A percentile compares a stretch with the other conserved stretches of the same genome.
Conservation (phyloP, 1,284 basidiomycete species). For the Gymnopus androsaceus region DNA sequence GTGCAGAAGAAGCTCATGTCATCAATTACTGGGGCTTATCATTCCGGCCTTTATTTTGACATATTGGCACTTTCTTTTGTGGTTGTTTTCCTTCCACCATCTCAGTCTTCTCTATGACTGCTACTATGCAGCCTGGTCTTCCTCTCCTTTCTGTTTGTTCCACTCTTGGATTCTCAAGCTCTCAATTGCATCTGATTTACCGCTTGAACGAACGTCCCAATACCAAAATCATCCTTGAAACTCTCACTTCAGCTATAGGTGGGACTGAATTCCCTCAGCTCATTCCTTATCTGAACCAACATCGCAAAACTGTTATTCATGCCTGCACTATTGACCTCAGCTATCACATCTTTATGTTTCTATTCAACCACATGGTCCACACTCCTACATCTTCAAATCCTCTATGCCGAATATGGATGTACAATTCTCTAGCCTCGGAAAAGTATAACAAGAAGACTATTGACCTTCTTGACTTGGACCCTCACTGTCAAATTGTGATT, state of each 20-base stretch:
- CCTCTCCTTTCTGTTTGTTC: slow-evolving; percentile 4
- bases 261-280: slow-evolving; percentile 11
- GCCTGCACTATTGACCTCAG: no score
- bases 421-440: not conserved
- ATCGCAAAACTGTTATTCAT: slow-evolving; percentile 13
- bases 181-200: slow-evolving; percentile 11
- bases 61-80: slow-evolving; percentile 20
- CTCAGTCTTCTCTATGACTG: slow-evolving; percentile 18
- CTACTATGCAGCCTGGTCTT: slow-evolving; percentile 17
- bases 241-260: not conserved
- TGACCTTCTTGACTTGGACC: no score
- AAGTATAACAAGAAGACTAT: no score
- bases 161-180: slow-evolving; percentile 14
- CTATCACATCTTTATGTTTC: slow-evolving; percentile 11
- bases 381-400: not conserved
- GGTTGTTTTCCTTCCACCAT: slow-evolving; percentile 16
- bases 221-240: no score
- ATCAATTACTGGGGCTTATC: slow-evolving; percentile 19
- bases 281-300: slow-evolving; percentile 1
- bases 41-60: slow-evolving; percentile 15
- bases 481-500: not conserved
- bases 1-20: slow-evolving; percentile 21
- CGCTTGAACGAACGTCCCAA: slow-evolving; percentile 19
- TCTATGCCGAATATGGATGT: slow-evolving; percentile 1
- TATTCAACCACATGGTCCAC: not conserved